A percentile compares a stretch with the other conserved stretches of the same genome.
Evolutionary conservation across 2,329 filamentous ascomycete species (phyloP).

Genomic region (Cladophialophora psammophila): DNA sequence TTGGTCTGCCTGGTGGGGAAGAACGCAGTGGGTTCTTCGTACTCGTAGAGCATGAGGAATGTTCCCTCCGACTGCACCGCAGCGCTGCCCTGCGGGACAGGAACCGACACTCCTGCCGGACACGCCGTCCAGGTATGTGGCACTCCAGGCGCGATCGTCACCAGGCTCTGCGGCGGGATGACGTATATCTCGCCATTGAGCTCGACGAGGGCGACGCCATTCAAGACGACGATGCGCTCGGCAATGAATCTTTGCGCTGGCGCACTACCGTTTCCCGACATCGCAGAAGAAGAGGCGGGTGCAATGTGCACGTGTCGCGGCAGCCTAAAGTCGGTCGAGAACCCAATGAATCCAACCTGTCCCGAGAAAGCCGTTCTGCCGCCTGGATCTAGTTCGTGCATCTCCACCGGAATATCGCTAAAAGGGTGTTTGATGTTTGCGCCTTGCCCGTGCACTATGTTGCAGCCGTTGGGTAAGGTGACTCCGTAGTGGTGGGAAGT

Average conservation of each 20-base stretch:
- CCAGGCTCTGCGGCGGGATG: slow-evolving; percentile 33
- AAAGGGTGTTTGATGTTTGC: slow-evolving; percentile 34
- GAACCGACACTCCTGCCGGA: slow-evolving; percentile 29
- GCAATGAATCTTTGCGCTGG: slow-evolving; percentile 17
- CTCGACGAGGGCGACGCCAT: slow-evolving; percentile 32
- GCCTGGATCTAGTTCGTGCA: slow-evolving; percentile 34
- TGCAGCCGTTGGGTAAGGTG: slow-evolving; percentile 25
- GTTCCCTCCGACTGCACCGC: slow-evolving; percentile 2
- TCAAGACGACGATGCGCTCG: slow-evolving; percentile 34
- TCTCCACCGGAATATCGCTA: slow-evolving; percentile 31
- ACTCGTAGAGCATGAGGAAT: slow-evolving; percentile 37
- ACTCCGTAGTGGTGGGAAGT: slow-evolving; percentile 25
- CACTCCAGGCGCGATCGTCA: slow-evolving; percentile 32
- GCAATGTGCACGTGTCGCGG: slow-evolving; percentile 36
- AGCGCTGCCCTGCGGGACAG: neutral
- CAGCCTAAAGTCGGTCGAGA: slow-evolving; percentile 31
- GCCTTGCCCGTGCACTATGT: slow-evolving; percentile 30
- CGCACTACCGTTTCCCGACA: neutral
- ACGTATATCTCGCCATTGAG: slow-evolving; percentile 32
- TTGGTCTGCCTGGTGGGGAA: slow-evolving; percentile 30
- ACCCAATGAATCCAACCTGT: slow-evolving; percentile 36
- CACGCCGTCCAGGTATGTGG: slow-evolving; percentile 36
- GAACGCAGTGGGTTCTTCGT: slow-evolving; percentile 34
- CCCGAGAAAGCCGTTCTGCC: slow-evolving; percentile 23
- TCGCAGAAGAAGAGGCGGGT: slow-evolving; percentile 1